Percentiles rank a stretch among this genome's conserved stretches.
These are phyloP conservation scores for Volvariella volvacea DNA, from an alignment of 1,284 basidiomycete species.

Conservation along the genomic window DNA sequence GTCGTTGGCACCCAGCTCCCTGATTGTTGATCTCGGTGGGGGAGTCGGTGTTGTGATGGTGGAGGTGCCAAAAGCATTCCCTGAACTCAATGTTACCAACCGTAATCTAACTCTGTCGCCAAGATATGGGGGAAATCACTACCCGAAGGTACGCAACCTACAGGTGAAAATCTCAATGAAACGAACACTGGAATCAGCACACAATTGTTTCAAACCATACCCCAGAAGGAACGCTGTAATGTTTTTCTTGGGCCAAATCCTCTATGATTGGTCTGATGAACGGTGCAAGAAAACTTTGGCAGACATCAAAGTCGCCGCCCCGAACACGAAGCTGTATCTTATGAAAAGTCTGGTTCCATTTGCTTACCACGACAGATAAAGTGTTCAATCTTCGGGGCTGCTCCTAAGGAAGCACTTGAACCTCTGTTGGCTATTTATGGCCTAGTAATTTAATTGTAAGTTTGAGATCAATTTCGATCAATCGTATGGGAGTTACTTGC, in stretches of 20 bases:
- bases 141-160: slow-evolving; percentile 18
- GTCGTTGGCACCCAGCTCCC: too few species aligned
- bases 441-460: slow-evolving; percentile 12
- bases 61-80: too few species aligned
- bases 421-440: slow-evolving; percentile 18
- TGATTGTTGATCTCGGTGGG: too few species aligned
- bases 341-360: slow-evolving; percentile 19
- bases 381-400: slow-evolving; percentile 7
- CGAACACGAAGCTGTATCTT: slow-evolving; percentile 20
- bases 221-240: slow-evolving; percentile 20
- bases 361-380: slow-evolving; percentile 10
- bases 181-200: slow-evolving; percentile 13
- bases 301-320: slow-evolving; percentile 17
- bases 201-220: slow-evolving; percentile 27
- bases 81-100: too few species aligned
- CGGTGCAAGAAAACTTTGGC: slow-evolving; percentile 18
- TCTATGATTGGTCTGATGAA: slow-evolving; percentile 28
- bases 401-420: slow-evolving; percentile 9
- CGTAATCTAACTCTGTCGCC: slow-evolving; percentile 20
- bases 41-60: too few species aligned
- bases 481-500: too few species aligned
- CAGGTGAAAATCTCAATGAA: not conserved
- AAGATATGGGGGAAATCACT: slow-evolving; percentile 17
- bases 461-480: too few species aligned
- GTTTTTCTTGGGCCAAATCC: slow-evolving; percentile 22